Evolutionary conservation across 306 rosid genomes (phyloP).

Genomic region (Echinosophora koreensis): DNA sequence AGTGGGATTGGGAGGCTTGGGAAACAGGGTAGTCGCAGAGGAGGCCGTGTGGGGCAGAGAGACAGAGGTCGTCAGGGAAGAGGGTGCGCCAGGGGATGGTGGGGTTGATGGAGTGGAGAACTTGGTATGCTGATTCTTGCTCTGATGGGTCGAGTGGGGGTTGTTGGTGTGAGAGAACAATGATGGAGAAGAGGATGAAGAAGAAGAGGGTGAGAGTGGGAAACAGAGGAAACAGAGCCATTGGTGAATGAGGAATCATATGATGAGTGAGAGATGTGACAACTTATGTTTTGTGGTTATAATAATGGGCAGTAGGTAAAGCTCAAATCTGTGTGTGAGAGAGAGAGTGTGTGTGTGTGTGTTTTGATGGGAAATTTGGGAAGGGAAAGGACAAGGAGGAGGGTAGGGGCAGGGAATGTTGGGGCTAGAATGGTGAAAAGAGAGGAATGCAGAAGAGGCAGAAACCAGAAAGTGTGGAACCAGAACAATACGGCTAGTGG

Average conservation of each 20-base stretch:
- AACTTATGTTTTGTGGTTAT: not conserved
- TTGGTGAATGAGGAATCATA: not conserved
- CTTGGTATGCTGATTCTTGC: slow-evolving; percentile 57
- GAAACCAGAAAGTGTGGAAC: not conserved
- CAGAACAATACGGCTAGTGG: not conserved
- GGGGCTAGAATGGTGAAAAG: slow-evolving; percentile 20
- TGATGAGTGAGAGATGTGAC: no score
- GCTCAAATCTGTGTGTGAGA: not conserved
- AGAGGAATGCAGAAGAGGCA: no score
- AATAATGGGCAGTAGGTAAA: not conserved
- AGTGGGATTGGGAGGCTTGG: slow-evolving; percentile 55
- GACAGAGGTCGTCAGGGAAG: slow-evolving; percentile 74
- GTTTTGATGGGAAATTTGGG: not conserved
- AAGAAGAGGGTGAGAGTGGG: slow-evolving; percentile 37
- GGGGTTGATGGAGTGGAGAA: slow-evolving; percentile 75
- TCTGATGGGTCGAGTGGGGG: slow-evolving; percentile 53
- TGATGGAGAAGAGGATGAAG: slow-evolving; percentile 29
- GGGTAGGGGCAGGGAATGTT: not conserved
- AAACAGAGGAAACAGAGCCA: slow-evolving; percentile 48
- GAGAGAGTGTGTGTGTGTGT: not conserved
- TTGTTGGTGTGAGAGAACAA: slow-evolving; percentile 54
- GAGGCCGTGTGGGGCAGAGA: slow-evolving; percentile 74
- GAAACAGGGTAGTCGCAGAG: slow-evolving; percentile 55
- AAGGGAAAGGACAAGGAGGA: not conserved
- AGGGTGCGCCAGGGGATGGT: slow-evolving; percentile 68